Evolutionary conservation across 331 rosid genomes (phyloP).

Genomic region (Arachis monticola): DNA sequence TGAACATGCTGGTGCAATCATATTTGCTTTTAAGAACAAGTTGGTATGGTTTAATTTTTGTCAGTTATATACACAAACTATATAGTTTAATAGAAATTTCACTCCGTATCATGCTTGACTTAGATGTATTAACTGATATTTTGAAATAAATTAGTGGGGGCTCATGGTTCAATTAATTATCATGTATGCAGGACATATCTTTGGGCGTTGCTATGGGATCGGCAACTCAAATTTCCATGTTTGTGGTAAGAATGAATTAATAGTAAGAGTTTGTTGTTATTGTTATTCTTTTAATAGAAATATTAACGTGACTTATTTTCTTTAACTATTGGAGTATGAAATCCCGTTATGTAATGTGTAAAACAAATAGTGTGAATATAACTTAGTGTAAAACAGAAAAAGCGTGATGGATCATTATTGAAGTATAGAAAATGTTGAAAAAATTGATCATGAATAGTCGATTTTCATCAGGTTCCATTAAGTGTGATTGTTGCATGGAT

Average conservation of each 20-base stretch:
- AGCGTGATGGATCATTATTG: neutral
- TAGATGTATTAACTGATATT: neutral
- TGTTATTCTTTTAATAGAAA: too few species aligned
- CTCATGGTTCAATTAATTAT: neutral
- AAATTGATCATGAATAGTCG: slow-evolving; percentile 19
- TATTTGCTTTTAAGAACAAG: slow-evolving; percentile 93
- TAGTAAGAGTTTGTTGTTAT: slow-evolving; percentile 25
- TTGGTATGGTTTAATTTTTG: slow-evolving; percentile 54
- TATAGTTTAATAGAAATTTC: neutral
- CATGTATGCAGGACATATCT: slow-evolving; percentile 68
- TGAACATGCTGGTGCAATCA: slow-evolving; percentile 94
- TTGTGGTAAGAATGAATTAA: slow-evolving; percentile 67
- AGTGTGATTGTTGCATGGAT: slow-evolving; percentile 90
- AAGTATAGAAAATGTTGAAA: neutral
- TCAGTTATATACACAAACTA: neutral
- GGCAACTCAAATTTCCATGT: slow-evolving; percentile 91
- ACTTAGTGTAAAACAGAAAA: neutral
- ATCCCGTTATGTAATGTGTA: too few species aligned
- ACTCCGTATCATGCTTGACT: neutral
- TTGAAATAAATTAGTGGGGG: neutral
- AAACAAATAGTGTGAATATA: too few species aligned
- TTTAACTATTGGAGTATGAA: too few species aligned
- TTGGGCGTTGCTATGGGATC: slow-evolving; percentile 95
- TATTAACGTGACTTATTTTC: too few species aligned
- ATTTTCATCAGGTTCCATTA: slow-evolving; percentile 74